Evolutionary conservation across 495 filamentous ascomycete genomes (phyloP).

Genomic region (Neurospora sp.): DNA sequence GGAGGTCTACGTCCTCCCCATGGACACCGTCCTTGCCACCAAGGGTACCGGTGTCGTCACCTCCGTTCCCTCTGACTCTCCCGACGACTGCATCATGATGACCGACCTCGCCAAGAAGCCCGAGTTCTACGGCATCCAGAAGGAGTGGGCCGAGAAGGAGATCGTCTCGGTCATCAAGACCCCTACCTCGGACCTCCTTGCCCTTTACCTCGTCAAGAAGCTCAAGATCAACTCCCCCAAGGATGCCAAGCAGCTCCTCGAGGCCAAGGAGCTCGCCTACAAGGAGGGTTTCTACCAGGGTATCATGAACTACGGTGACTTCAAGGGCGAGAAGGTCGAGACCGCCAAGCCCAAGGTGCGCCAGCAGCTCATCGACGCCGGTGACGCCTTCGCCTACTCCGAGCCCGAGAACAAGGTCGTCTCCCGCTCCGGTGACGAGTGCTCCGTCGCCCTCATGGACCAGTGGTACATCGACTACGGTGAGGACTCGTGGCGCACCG

Average conservation of each 20-base stretch:
- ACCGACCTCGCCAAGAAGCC: conserved; percentile 87
- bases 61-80: conserved; percentile 88
- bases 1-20: conserved; percentile 78
- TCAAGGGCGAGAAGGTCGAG: conserved; percentile 76
- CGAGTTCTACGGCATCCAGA: conserved; percentile 94
- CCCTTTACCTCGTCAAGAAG: conserved; percentile 74
- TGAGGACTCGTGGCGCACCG: conserved; percentile 64
- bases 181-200: conserved; percentile 76
- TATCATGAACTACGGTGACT: conserved; percentile 80
- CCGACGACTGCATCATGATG: conserved; percentile 88
- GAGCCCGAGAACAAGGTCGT: conserved; percentile 87
- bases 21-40: conserved; percentile 81
- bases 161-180: conserved; percentile 85
- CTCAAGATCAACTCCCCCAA: conserved; percentile 96
- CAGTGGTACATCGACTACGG: conserved; percentile 98
- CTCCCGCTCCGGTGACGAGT: conserved; percentile 72
- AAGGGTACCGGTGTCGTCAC: conserved; percentile 97
- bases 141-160: conserved; percentile 89
- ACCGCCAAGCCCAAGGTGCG: conserved; percentile 78
- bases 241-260: conserved; percentile 75
- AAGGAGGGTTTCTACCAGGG: conserved; percentile 98
- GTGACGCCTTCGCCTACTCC: conserved; percentile 81
- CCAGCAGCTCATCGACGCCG: conserved; percentile 63
- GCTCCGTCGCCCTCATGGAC: conserved; percentile 76
- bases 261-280: conserved; percentile 94